Percentiles rank a stretch among this genome's conserved stretches.
Conservation (phyloP, 805 yeast genomes). For the Grigorovia humatica region DNA sequence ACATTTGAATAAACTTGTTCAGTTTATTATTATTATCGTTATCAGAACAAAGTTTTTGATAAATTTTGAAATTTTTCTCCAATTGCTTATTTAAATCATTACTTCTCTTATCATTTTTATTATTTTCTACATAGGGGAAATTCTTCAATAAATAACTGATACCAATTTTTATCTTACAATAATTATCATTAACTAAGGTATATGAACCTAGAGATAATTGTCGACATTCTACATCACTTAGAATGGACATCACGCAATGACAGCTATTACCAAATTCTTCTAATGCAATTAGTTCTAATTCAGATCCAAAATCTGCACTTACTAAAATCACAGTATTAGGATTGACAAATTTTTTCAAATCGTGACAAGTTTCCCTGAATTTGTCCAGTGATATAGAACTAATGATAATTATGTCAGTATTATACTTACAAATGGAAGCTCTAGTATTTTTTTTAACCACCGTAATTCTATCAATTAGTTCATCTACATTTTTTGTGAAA, state of each 20-base stretch:
- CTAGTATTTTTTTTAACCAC: slow-evolving; percentile 2
- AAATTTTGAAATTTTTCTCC: slow-evolving; percentile 3
- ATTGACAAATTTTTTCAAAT: slow-evolving; percentile 12
- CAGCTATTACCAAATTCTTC: slow-evolving; percentile 10
- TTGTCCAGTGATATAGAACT: slow-evolving; percentile 21
- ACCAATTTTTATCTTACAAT: slow-evolving; percentile 20
- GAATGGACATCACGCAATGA: slow-evolving; percentile 18
- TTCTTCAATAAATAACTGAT: slow-evolving; percentile 13
- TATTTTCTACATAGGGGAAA: slow-evolving; percentile 1
- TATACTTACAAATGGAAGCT: slow-evolving; percentile 9
- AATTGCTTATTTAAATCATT: slow-evolving; percentile 3
- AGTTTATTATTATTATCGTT: slow-evolving; percentile 4
- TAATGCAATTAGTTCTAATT: slow-evolving; percentile 18
- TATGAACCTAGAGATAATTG: slow-evolving; percentile 26
- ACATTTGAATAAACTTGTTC: slow-evolving; percentile 5
- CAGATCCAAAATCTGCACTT: slow-evolving; percentile 25
- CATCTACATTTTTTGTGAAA: slow-evolving; percentile 17
- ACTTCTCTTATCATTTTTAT: not conserved
- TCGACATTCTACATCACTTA: slow-evolving; percentile 24
- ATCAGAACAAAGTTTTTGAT: not conserved
- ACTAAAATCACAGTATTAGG: slow-evolving; percentile 17
- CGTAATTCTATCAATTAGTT: slow-evolving; percentile 4
- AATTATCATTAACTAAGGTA: slow-evolving; percentile 21
- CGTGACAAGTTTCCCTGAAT: slow-evolving; percentile 12
- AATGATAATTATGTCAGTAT: slow-evolving; percentile 19